phyloP scores from a whole-genome alignment of 352 stramenopile species.

The Bremia lactucae region DNA sequence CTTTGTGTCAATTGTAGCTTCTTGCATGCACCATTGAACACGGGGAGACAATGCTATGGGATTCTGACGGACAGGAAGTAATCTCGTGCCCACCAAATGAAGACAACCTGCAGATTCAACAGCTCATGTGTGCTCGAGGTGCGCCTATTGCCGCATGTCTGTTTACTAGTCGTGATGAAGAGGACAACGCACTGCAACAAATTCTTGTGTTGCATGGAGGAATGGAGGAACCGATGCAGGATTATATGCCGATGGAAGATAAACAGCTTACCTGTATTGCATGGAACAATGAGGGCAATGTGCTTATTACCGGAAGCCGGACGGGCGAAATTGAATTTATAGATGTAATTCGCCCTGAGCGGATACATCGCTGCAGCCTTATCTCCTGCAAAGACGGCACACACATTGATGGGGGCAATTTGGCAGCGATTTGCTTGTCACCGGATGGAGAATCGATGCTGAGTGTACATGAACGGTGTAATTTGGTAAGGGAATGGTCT shows the following conservation, averaged over 20 bases:
- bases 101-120: conserved; percentile 13
- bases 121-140: conserved; percentile 25
- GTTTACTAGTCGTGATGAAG: conserved; percentile 9
- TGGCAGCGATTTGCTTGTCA: conserved; percentile 26
- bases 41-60: conserved; percentile 21
- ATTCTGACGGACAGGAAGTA: conserved; percentile 20
- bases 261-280: conserved; percentile 27
- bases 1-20: conserved; percentile 12
- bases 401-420: conserved; percentile 1
- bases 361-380: conserved; percentile 23
- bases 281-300: conserved; percentile 19
- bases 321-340: conserved; percentile 28
- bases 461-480: conserved; percentile 16
- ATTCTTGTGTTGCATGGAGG: conserved; percentile 26
- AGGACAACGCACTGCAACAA: conserved; percentile 20
- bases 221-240: conserved; percentile 25
- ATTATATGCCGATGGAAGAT: conserved; percentile 24
- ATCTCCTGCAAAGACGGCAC: conserved; percentile 6
- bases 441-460: conserved; percentile 24
- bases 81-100: conserved; percentile 15
- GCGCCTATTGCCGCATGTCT: conserved; percentile 24
- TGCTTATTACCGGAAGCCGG: conserved; percentile 19
- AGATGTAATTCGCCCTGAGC: conserved; percentile 16
- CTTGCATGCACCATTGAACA: conserved; percentile 23
- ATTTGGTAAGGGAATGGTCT: conserved; percentile 26